Conservation (phyloP, 768 basidiomycete species). For the Saitozyma podzolica region DNA sequence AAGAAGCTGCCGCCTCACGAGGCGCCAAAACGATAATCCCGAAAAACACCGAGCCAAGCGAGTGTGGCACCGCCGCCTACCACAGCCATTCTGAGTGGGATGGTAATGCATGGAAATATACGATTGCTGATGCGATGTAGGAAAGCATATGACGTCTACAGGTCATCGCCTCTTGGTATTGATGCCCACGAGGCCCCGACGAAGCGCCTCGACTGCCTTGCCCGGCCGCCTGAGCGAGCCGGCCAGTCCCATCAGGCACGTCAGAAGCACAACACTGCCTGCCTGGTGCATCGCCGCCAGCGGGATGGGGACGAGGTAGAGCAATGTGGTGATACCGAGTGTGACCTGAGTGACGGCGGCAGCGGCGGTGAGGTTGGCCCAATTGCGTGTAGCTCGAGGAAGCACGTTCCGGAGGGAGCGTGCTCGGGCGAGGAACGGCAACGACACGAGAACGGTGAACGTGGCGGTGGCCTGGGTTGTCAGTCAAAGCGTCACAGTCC, state of each 20-base stretch:
- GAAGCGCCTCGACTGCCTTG: constrained; percentile 59
- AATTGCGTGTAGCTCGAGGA: constrained; percentile 66
- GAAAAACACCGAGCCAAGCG: neutral
- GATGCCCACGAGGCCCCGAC: neutral
- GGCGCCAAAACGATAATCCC: neutral
- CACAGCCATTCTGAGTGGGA: too few species aligned
- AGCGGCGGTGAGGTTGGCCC: constrained; percentile 63
- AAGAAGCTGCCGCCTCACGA: too few species aligned
- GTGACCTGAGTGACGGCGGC: constrained; percentile 66
- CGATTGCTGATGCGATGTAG: neutral
- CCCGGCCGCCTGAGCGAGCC: constrained; percentile 72
- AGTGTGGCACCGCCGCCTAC: neutral
- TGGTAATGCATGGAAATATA: neutral
- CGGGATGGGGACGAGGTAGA: constrained; percentile 90
- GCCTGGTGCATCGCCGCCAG: constrained; percentile 94
- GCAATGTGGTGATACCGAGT: constrained; percentile 73
- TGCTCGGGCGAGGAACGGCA: constrained; percentile 50
- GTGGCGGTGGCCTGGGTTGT: constrained; percentile 74
- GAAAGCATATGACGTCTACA: neutral
- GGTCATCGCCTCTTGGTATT: neutral
- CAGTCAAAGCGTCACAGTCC: constrained; percentile 7
- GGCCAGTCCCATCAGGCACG: constrained; percentile 74
- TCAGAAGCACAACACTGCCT: constrained; percentile 84
- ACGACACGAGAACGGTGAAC: constrained; percentile 26
- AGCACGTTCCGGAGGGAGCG: constrained; percentile 58